These are phyloP conservation scores for Apiospora aurea DNA, from an alignment of 2,329 filamentous ascomycete genomes.

Conservation along the genomic window DNA sequence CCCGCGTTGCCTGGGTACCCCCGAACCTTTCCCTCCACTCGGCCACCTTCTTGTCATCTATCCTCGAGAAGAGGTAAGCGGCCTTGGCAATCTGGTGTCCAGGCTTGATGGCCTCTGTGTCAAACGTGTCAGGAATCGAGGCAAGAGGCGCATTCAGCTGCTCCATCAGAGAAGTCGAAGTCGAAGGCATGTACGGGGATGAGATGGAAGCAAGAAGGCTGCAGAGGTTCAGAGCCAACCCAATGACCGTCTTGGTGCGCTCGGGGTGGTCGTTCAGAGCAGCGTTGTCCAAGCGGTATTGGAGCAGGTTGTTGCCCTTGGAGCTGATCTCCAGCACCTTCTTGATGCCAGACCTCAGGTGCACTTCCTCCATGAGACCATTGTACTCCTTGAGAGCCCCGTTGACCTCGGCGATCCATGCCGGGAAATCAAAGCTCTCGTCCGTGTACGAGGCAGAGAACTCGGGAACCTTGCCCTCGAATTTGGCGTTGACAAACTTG, in stretches of 20 bases:
- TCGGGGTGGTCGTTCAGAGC: constrained; percentile 46
- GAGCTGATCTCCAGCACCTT: constrained; percentile 73
- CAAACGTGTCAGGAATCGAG: constrained; percentile 65
- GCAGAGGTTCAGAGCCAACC: constrained; percentile 72
- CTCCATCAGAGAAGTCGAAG: constrained; percentile 65
- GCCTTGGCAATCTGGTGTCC: constrained; percentile 75
- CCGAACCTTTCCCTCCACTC: constrained; percentile 75
- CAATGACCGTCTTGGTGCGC: constrained; percentile 55
- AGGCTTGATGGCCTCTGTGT: constrained; percentile 55
- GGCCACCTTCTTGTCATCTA: constrained; percentile 74
- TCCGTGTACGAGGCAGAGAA: constrained; percentile 61
- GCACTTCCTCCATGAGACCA: constrained; percentile 63
- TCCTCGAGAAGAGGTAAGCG: constrained; percentile 73
- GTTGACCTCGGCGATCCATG: constrained; percentile 49
- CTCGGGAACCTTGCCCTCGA: constrained; percentile 73
- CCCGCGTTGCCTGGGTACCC: constrained; percentile 38
- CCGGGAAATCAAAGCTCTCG: constrained; percentile 57
- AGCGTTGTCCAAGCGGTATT: constrained; percentile 49
- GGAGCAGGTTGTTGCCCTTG: constrained; percentile 62
- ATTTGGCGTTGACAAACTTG: constrained; percentile 80
- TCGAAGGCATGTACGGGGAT: constrained; percentile 73
- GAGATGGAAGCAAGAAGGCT: constrained; percentile 72
- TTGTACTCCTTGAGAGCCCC: constrained; percentile 62
- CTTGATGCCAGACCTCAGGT: constrained; percentile 61
- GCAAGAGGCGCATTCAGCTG: constrained; percentile 64